Conservation (phyloP, 2,329 filamentous ascomycete genomes). For the Arthrobotrys musiformis region DNA sequence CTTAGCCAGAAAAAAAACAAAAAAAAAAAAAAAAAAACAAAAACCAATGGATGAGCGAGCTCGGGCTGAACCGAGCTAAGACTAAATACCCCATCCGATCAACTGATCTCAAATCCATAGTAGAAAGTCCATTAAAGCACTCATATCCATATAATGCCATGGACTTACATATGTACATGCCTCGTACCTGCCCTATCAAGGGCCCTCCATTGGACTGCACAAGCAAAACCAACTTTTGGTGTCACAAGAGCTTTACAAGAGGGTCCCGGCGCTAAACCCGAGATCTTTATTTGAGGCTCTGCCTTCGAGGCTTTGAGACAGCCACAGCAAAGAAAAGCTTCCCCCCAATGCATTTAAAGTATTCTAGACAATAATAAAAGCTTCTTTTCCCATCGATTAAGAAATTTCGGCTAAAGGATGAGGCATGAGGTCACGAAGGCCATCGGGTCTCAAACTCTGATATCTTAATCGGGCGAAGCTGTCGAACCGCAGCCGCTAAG, state of each 20-base stretch:
- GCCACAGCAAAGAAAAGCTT: background rate
- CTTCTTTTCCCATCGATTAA: background rate
- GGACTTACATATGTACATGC: background rate
- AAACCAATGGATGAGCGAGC: constrained; percentile 31
- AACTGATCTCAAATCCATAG: constrained; percentile 35
- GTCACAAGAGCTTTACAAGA: constrained; percentile 6
- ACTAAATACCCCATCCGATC: constrained; percentile 29
- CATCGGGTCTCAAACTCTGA: background rate
- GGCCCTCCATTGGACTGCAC: constrained; percentile 7
- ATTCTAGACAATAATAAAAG: background rate
- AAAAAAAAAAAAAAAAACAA: too few relatives aligned
- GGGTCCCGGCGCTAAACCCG: constrained; percentile 24
- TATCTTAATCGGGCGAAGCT: background rate
- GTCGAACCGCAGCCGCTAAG: background rate
- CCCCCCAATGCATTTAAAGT: background rate
- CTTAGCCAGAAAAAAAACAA: too few relatives aligned
- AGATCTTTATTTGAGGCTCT: constrained; percentile 37
- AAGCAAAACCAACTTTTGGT: constrained; percentile 22
- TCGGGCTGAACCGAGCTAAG: constrained; percentile 37
- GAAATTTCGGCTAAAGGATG: background rate
- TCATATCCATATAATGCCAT: constrained; percentile 21
- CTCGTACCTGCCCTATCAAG: constrained; percentile 46
- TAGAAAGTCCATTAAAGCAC: constrained; percentile 29
- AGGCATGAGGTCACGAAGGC: background rate
- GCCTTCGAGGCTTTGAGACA: constrained; percentile 27